phyloP scores from a whole-genome alignment of 2,329 filamentous ascomycete species.

The Apiospora sp. region DNA sequence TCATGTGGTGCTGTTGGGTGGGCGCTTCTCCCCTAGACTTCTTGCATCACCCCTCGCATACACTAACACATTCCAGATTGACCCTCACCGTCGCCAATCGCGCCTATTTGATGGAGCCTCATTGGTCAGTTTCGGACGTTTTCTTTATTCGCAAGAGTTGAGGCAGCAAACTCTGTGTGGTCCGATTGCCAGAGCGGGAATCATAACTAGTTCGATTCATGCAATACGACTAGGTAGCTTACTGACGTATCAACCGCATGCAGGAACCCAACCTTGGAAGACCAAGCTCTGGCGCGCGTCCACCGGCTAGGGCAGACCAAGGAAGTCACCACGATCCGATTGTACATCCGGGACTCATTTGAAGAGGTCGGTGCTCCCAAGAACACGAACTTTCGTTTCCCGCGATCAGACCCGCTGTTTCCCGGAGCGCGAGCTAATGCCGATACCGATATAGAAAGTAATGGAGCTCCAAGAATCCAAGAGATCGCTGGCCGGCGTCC shows the following conservation, averaged over 20 bases:
- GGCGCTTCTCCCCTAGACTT: background rate
- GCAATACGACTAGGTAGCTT: too few species aligned
- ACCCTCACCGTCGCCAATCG: slow-evolving; percentile 56
- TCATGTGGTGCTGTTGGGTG: slow-evolving; percentile 61
- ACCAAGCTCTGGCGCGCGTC: slow-evolving; percentile 51
- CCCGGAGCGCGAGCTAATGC: background rate
- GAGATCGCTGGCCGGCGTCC: slow-evolving; percentile 25
- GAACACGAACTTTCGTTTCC: background rate
- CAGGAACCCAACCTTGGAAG: slow-evolving; percentile 53
- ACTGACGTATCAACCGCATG: background rate
- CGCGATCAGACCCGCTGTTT: background rate
- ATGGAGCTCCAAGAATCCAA: slow-evolving; percentile 35
- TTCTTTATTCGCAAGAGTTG: background rate
- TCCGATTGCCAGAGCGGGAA: background rate
- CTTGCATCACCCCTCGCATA: background rate
- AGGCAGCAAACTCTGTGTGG: background rate
- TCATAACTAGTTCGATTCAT: background rate
- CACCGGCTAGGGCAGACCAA: slow-evolving; percentile 46
- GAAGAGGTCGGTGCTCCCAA: slow-evolving; percentile 41
- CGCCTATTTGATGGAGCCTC: slow-evolving; percentile 59
- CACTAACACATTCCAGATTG: slow-evolving; percentile 41
- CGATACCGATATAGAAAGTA: slow-evolving; percentile 28
- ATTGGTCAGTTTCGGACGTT: slow-evolving; percentile 44
- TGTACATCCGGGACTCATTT: slow-evolving; percentile 47
- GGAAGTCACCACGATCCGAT: slow-evolving; percentile 48